phyloP scores from a whole-genome alignment of 2,329 filamentous ascomycete genomes.

The Aquanectria penicillioides region DNA sequence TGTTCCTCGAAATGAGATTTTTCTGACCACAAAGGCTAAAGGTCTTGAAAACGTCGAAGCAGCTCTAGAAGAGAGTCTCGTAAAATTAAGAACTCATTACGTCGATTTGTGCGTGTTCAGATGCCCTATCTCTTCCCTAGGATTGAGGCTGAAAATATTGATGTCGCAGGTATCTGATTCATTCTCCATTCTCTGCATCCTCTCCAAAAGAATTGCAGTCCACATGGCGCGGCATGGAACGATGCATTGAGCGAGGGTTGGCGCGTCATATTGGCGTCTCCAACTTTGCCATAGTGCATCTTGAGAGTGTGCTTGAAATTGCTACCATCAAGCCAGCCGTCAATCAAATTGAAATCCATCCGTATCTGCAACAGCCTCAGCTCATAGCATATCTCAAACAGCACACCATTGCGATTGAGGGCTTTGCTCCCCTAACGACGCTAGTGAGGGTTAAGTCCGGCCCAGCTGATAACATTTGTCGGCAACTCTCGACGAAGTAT shows the following conservation, averaged over 20 bases:
- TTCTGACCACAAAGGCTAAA: slow-evolving; percentile 11
- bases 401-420: slow-evolving; percentile 12
- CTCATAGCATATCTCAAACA: slow-evolving; percentile 11
- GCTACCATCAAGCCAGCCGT: slow-evolving; percentile 20
- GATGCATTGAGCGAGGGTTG: not conserved
- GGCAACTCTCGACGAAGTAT: slow-evolving; percentile 7
- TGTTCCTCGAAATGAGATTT: slow-evolving; percentile 1
- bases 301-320: slow-evolving; percentile 16
- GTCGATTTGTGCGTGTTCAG: not conserved
- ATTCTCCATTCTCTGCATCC: not conserved
- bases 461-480: not conserved
- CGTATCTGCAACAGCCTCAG: slow-evolving; percentile 23
- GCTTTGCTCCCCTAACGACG: slow-evolving; percentile 18
- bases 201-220: not conserved
- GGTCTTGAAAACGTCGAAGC: not conserved
- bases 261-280: slow-evolving; percentile 22
- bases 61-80: not conserved
- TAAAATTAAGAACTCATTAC: not conserved
- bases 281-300: slow-evolving; percentile 23
- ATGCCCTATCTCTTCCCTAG: not conserved
- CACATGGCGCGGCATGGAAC: slow-evolving; percentile 13
- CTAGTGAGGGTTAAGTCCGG: not conserved
- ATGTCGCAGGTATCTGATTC: not conserved
- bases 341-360: slow-evolving; percentile 31
- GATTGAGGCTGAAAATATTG: not conserved